These are phyloP conservation scores for Pyrus bretschneideri DNA, from an alignment of 306 rosid species.

Conservation along the genomic window DNA sequence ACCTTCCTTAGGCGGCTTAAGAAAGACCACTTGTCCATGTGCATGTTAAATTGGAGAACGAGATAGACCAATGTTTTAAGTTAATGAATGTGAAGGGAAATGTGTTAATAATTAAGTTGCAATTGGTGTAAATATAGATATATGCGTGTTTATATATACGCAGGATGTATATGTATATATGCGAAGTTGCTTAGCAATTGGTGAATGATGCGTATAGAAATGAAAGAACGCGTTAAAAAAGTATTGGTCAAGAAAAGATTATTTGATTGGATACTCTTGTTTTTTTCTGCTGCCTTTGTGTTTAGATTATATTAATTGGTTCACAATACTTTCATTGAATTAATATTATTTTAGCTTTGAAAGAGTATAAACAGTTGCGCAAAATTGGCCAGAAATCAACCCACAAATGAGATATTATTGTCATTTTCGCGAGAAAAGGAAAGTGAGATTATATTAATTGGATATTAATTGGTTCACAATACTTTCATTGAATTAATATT, in stretches of 20 bases:
- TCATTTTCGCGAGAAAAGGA: too few species aligned
- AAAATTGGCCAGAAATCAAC: too few species aligned
- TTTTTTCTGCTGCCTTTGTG: background rate
- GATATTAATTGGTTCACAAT: background rate
- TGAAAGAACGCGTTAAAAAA: slow-evolving; percentile 9
- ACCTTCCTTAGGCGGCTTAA: slow-evolving; percentile 45
- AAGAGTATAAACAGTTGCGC: too few species aligned
- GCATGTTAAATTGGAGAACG: slow-evolving; percentile 10
- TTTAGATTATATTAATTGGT: too few species aligned
- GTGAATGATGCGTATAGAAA: slow-evolving; percentile 16
- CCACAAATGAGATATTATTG: too few species aligned
- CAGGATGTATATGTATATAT: too few species aligned
- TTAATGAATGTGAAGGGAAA: background rate
- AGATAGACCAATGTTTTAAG: background rate
- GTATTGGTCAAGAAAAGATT: background rate
- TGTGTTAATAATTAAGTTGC: background rate
- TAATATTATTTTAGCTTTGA: too few species aligned
- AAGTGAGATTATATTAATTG: too few species aligned
- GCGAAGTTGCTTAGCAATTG: slow-evolving; percentile 4
- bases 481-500: background rate
- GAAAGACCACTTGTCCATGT: slow-evolving; percentile 13
- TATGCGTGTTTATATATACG: background rate
- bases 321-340: too few species aligned
- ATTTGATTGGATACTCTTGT: background rate
- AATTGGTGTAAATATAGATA: background rate